Percentiles rank a stretch among this genome's conserved stretches.
phyloP scores from a whole-genome alignment of 2,329 filamentous ascomycete species.

The Ophiosphaerella narmari region DNA sequence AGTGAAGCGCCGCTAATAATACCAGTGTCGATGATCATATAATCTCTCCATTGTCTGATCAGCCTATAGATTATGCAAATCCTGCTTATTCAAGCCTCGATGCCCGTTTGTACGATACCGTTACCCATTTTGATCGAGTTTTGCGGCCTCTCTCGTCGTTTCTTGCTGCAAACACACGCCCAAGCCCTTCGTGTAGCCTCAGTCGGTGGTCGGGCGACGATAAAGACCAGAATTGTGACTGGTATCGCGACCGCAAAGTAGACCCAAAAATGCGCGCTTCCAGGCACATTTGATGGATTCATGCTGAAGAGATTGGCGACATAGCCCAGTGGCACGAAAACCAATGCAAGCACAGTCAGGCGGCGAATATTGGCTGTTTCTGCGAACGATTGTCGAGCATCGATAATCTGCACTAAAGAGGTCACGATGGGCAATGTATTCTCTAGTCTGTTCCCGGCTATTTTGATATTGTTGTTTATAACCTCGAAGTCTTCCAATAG shows the following conservation, averaged over 20 bases:
- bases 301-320: slow-evolving; percentile 29
- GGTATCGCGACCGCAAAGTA: slow-evolving; percentile 23
- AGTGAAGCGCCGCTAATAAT: too few species aligned
- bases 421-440: slow-evolving; percentile 23
- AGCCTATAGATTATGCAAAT: too few species aligned
- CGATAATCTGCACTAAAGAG: slow-evolving; percentile 22
- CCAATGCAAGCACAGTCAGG: slow-evolving; percentile 23
- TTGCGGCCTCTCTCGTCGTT: too few species aligned
- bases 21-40: too few species aligned
- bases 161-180: too few species aligned
- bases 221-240: slow-evolving; percentile 10
- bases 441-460: slow-evolving; percentile 12
- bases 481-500: slow-evolving; percentile 13
- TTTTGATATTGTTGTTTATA: slow-evolving; percentile 7
- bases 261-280: slow-evolving; percentile 19
- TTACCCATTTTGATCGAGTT: too few species aligned
- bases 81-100: too few species aligned
- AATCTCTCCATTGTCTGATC: too few species aligned
- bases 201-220: slow-evolving; percentile 3
- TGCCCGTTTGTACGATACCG: too few species aligned
- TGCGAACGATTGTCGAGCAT: slow-evolving; percentile 18
- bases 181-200: too few species aligned
- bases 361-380: slow-evolving; percentile 24
- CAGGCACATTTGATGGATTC: slow-evolving; percentile 12
- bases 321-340: slow-evolving; percentile 27